Evolutionary conservation across 73 alveolate genomes (phyloP).

Genomic region (Paramecium primaurelia): DNA sequence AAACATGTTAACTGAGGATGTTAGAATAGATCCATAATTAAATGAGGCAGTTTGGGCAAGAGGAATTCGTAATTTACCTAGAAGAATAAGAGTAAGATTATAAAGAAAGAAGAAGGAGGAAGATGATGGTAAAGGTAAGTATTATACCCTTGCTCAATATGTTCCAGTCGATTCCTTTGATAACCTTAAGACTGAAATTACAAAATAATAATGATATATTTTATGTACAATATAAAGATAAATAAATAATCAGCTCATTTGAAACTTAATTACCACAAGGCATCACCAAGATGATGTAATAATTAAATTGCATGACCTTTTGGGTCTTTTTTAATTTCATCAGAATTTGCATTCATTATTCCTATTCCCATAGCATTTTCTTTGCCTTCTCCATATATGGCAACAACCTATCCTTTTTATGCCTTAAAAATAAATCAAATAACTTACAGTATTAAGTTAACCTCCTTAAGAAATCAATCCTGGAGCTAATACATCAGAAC

Average conservation of each 20-base stretch:
- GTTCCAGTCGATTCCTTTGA: slow-evolving; percentile 87
- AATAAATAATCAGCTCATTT: not conserved
- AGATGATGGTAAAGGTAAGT: slow-evolving; percentile 84
- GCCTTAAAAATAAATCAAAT: not conserved
- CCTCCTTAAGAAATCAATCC: slow-evolving; percentile 86
- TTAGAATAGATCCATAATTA: slow-evolving; percentile 90
- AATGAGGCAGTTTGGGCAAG: slow-evolving; percentile 92
- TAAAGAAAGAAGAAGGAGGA: slow-evolving; percentile 91
- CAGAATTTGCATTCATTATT: slow-evolving; percentile 73
- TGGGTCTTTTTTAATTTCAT: slow-evolving; percentile 69
- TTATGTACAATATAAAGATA: not conserved
- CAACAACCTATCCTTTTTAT: slow-evolving; percentile 77
- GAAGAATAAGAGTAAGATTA: slow-evolving; percentile 86
- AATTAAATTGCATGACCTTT: slow-evolving; percentile 79
- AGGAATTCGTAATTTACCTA: slow-evolving; percentile 95
- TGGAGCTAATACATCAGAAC: slow-evolving; percentile 89
- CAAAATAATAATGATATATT: slow-evolving; percentile 56
- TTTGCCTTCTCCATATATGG: slow-evolving; percentile 85
- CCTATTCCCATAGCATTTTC: slow-evolving; percentile 93
- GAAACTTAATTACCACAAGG: slow-evolving; percentile 64
- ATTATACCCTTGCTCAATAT: slow-evolving; percentile 92
- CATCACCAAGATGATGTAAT: slow-evolving; percentile 65
- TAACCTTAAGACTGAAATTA: slow-evolving; percentile 84
- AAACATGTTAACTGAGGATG: slow-evolving; percentile 93
- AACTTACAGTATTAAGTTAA: slow-evolving; percentile 51